Evolutionary conservation across 495 filamentous ascomycete genomes (phyloP).

Genomic region (Eremomyces bilateralis): DNA sequence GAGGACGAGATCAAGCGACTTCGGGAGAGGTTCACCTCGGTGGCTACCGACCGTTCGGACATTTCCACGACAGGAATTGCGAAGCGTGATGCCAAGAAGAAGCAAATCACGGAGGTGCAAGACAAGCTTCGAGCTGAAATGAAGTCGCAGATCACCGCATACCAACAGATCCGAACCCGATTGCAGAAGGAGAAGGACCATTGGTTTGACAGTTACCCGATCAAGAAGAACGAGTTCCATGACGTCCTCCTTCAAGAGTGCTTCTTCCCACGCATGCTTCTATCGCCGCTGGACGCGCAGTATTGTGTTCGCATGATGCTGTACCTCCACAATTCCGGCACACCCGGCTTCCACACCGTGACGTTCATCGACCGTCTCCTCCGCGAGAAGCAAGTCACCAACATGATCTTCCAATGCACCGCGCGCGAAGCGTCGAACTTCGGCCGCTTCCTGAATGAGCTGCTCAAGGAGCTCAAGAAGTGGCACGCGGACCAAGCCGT

Average conservation of each 20-base stretch:
- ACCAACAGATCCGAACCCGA: slow-evolving; percentile 36
- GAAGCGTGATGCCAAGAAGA: slow-evolving; percentile 42
- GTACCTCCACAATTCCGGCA: slow-evolving; percentile 60
- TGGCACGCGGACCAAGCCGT: slow-evolving; percentile 63
- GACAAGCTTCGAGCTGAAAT: slow-evolving; percentile 48
- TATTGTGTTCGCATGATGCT: slow-evolving; percentile 71
- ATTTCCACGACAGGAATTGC: slow-evolving; percentile 37
- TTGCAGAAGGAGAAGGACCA: slow-evolving; percentile 54
- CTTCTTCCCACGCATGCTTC: slow-evolving; percentile 61
- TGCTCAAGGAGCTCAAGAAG: slow-evolving; percentile 50
- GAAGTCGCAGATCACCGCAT: slow-evolving; percentile 39
- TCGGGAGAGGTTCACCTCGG: slow-evolving; percentile 32
- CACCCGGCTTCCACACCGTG: slow-evolving; percentile 71
- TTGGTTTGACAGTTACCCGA: slow-evolving; percentile 46
- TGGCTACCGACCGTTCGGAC: slow-evolving; percentile 52
- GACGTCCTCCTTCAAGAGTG: slow-evolving; percentile 70
- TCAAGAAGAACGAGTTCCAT: slow-evolving; percentile 44
- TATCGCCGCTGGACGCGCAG: slow-evolving; percentile 70
- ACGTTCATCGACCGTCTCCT: slow-evolving; percentile 70
- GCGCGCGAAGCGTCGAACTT: slow-evolving; percentile 78
- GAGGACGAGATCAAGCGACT: slow-evolving; percentile 42
- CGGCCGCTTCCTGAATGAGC: slow-evolving; percentile 64
- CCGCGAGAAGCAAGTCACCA: slow-evolving; percentile 50
- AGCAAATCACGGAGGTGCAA: slow-evolving; percentile 33
- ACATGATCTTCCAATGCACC: slow-evolving; percentile 70